phyloP scores from a whole-genome alignment of 208 protist genomes.

The Trypanosomatidae sp. region DNA sequence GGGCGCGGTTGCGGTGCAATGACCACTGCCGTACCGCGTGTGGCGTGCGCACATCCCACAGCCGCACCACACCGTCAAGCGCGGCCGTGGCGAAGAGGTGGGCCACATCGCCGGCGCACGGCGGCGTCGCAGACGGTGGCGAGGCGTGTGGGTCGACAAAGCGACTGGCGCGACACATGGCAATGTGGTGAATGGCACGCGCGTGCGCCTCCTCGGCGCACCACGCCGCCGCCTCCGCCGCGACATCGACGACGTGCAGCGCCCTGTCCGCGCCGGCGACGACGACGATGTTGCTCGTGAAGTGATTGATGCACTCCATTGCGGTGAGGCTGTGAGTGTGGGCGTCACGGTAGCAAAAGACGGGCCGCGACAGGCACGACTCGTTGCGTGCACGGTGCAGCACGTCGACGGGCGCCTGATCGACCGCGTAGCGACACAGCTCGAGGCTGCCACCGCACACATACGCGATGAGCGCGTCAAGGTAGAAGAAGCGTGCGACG shows the following conservation, averaged over 20 bases:
- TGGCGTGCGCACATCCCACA: conserved; percentile 63
- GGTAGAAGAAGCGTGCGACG: conserved; percentile 68
- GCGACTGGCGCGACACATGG: conserved; percentile 29
- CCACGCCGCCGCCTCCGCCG: conserved; percentile 17
- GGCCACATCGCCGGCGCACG: conserved; percentile 4
- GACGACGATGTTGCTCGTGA: conserved; percentile 52
- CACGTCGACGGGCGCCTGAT: neutral
- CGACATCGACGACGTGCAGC: conserved; percentile 49
- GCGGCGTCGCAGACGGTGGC: neutral
- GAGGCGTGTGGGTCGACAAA: conserved; percentile 8
- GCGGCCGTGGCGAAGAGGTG: conserved; percentile 61
- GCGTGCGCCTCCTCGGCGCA: conserved; percentile 29
- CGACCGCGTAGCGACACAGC: conserved; percentile 9
- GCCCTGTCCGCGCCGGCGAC: conserved; percentile 55
- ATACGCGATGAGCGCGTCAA: conserved; percentile 62
- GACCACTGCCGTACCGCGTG: conserved; percentile 41
- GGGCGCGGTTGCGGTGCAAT: conserved; percentile 52
- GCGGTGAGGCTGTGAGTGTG: conserved; percentile 32
- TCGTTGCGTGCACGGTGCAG: conserved; percentile 13
- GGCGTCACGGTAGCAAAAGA: conserved; percentile 11
- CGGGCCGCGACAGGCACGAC: conserved; percentile 6
- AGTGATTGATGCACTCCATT: conserved; percentile 61
- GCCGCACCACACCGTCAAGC: conserved; percentile 40
- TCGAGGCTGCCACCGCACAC: conserved; percentile 16
- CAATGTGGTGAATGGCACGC: conserved; percentile 47